Conservation (phyloP, 371 early-diverging fungal genomes). For the Mucor saturninus region DNA sequence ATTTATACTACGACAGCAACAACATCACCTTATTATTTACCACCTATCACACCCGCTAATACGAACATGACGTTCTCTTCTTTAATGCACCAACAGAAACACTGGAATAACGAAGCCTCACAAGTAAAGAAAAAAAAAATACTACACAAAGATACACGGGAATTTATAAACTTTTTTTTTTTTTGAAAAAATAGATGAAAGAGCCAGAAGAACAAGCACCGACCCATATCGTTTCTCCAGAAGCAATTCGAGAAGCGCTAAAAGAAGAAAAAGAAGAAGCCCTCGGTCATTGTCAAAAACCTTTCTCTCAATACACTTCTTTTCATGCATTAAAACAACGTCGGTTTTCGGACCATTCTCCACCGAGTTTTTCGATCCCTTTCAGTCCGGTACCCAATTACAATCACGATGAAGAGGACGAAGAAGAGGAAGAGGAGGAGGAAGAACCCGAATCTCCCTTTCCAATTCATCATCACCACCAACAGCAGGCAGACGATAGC, state of each 20-base stretch:
- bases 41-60: conserved; percentile 8
- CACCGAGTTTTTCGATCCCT: conserved; percentile 13
- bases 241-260: conserved; percentile 51
- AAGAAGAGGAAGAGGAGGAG: background rate
- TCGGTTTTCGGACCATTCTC: conserved; percentile 9
- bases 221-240: conserved; percentile 49
- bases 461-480: background rate
- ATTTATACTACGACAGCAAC: background rate
- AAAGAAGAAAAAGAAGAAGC: conserved; percentile 49
- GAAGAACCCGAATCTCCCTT: conserved; percentile 7
- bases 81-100: conserved; percentile 12
- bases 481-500: background rate
- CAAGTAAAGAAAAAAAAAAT: conserved; percentile 12
- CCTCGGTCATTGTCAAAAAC: conserved; percentile 27
- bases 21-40: conserved; percentile 11
- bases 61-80: conserved; percentile 7
- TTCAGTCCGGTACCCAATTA: conserved; percentile 12
- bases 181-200: background rate
- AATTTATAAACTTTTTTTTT: background rate
- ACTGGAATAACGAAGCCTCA: conserved; percentile 21
- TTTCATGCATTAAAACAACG: conserved; percentile 29
- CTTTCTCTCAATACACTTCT: conserved; percentile 28
- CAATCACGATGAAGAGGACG: conserved; percentile 2
- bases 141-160: no score
- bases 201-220: conserved; percentile 12